Percentiles rank a stretch among this genome's conserved stretches.
Evolutionary conservation across 768 basidiomycete genomes (phyloP).

Genomic region (Agrocybe praecox): DNA sequence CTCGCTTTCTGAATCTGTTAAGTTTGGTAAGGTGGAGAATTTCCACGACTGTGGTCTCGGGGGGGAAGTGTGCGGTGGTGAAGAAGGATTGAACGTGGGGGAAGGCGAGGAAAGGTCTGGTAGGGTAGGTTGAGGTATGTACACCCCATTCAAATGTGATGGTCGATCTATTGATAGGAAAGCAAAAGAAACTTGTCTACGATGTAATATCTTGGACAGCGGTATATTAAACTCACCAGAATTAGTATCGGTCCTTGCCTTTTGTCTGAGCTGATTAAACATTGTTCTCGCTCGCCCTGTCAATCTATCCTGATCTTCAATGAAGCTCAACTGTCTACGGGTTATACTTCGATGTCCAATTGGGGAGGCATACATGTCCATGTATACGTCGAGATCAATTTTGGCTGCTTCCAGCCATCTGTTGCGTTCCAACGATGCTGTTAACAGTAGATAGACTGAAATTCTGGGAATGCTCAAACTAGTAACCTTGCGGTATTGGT

Average conservation of each 20-base stretch:
- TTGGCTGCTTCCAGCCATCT: slow-evolving; percentile 73
- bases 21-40: slow-evolving; percentile 24
- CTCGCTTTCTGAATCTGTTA: slow-evolving; percentile 71
- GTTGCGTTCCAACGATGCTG: slow-evolving; percentile 36
- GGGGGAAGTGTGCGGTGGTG: background rate
- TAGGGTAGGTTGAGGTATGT: slow-evolving; percentile 37
- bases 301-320: slow-evolving; percentile 67
- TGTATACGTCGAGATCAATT: slow-evolving; percentile 49
- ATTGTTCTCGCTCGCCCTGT: slow-evolving; percentile 67
- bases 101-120: slow-evolving; percentile 32
- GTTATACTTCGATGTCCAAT: slow-evolving; percentile 53
- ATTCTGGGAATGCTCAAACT: slow-evolving; percentile 59
- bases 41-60: slow-evolving; percentile 18
- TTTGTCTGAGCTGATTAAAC: slow-evolving; percentile 36
- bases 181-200: background rate
- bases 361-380: slow-evolving; percentile 75
- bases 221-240: slow-evolving; percentile 10
- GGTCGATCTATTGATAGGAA: slow-evolving; percentile 16
- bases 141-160: slow-evolving; percentile 52
- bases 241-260: slow-evolving; percentile 3
- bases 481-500: slow-evolving; percentile 63
- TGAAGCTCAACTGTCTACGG: slow-evolving; percentile 61
- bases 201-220: too few relatives aligned
- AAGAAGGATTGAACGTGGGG: slow-evolving; percentile 16
- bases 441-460: slow-evolving; percentile 51